These are phyloP conservation scores for Aureobasidium sp. DNA, from an alignment of 2,329 filamentous ascomycete genomes.

Conservation along the genomic window DNA sequence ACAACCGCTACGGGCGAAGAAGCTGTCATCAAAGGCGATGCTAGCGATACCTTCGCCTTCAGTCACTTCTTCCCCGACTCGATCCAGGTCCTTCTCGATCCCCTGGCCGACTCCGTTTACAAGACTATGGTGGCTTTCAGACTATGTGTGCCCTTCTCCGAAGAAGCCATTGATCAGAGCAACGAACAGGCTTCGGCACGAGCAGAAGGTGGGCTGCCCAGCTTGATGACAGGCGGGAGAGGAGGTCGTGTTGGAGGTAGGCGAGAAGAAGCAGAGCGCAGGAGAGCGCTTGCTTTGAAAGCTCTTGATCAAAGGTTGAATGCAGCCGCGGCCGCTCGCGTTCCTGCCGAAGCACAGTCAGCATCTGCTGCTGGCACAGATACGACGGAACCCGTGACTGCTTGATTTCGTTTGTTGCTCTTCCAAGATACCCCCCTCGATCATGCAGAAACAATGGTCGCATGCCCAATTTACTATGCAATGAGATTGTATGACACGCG, in stretches of 20 bases:
- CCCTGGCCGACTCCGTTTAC: conserved; percentile 68
- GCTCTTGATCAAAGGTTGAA: conserved; percentile 86
- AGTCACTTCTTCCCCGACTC: conserved; percentile 89
- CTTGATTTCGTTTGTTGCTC: neutral
- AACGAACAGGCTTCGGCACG: conserved; percentile 61
- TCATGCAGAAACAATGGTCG: neutral
- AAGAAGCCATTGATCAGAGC: conserved; percentile 65
- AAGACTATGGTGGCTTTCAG: conserved; percentile 62
- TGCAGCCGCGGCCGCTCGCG: conserved; percentile 51
- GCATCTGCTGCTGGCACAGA: neutral
- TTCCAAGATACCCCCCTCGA: neutral
- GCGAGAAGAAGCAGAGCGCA: conserved; percentile 82
- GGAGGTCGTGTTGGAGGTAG: conserved; percentile 47
- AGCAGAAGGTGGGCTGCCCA: conserved; percentile 52
- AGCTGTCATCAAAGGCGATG: conserved; percentile 65
- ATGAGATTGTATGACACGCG: neutral
- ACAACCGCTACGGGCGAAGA: conserved; percentile 41
- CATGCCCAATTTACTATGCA: neutral
- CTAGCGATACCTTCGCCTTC: conserved; percentile 93
- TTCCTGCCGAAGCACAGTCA: neutral
- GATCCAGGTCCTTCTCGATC: conserved; percentile 66
- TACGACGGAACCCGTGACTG: neutral
- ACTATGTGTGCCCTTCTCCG: conserved; percentile 77
- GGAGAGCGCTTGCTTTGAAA: conserved; percentile 80
- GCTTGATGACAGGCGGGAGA: conserved; percentile 44